Base-by-base conservation (phyloP, 2,329 filamentous ascomycete species). In the Anthostomella pinea region DNA sequence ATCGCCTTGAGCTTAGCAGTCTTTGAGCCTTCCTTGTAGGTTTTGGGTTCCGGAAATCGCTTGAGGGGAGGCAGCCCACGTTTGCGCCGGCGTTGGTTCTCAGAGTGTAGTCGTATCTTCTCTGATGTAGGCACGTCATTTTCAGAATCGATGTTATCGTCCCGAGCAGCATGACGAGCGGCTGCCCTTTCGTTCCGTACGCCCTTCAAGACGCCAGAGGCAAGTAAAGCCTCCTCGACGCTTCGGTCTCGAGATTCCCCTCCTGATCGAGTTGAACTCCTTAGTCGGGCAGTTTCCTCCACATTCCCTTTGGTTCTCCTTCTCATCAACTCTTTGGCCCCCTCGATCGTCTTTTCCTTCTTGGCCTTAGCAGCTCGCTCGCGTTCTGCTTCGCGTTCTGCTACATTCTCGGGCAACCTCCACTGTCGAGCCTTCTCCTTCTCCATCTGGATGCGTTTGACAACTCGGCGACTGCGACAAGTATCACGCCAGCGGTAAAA, bases 401-500 rank as follows among this genome's bases (percentile, higher is more conserved):
- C 53, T 10, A 52, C 44, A 35, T 49, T 54, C 16, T 55, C 48
- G 8, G 53, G 51, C 5, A 52, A 39, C 19, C 67, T 66, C 51
- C 71, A 77, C 3, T 62, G 57, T 18, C 66, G 67, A 45, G 73
- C 65, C 42, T 73, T 67, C 25, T 77, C 72, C 33, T 72, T 69
- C 14, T 72, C 74, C 25, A 69, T 65, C 20, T 65, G 66, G 6
- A 76, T 71, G 15, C 77, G 66, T n/a, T 65, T 64, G 38, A 69
- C 66, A 11, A 74, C 64, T 3, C 70, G 66, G 13, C 65, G 67
- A 29, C 69, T 64, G 9, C 74, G 66, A 7, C 70, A 72, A 24
- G 59, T 66, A 10, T 70, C 55, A 31, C 68, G 71, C 77, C 77
- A 81, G 13, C 64, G 63, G 47, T 79, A 78, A 41, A 79, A 78